These are phyloP conservation scores for Pythium volutum DNA, from an alignment of 352 stramenopile genomes.

Conservation along the genomic window DNA sequence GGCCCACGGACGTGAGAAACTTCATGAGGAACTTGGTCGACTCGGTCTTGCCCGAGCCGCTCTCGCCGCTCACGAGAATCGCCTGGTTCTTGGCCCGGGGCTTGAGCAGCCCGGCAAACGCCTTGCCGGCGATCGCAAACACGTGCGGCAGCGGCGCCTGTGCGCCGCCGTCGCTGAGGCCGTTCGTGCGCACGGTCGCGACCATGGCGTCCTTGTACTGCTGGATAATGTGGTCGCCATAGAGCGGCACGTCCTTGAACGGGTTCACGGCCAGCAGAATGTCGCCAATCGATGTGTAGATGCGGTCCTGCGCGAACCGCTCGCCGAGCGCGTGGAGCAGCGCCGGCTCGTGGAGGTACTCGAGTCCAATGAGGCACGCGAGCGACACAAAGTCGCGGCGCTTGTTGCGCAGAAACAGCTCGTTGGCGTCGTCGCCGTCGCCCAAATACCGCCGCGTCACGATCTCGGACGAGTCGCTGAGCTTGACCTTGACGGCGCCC, in stretches of 20 bases:
- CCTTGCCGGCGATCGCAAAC: slow-evolving; percentile 87
- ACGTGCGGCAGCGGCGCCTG: slow-evolving; percentile 71
- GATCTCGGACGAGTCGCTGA: slow-evolving; percentile 39
- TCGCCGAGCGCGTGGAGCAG: slow-evolving; percentile 78
- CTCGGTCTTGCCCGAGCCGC: slow-evolving; percentile 86
- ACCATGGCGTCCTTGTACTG: slow-evolving; percentile 61
- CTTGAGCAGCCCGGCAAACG: slow-evolving; percentile 74
- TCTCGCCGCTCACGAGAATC: slow-evolving; percentile 86
- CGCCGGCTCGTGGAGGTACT: slow-evolving; percentile 82
- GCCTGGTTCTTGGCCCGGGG: slow-evolving; percentile 67
- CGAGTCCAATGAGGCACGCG: slow-evolving; percentile 68
- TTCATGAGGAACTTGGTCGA: slow-evolving; percentile 91
- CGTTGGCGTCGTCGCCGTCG: slow-evolving; percentile 35
- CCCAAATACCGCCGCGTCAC: slow-evolving; percentile 34
- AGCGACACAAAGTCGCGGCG: slow-evolving; percentile 48
- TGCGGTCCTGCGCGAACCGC: slow-evolving; percentile 67
- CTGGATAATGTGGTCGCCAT: slow-evolving; percentile 53
- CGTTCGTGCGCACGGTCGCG: slow-evolving; percentile 9
- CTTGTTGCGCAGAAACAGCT: slow-evolving; percentile 73
- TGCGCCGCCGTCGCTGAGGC: slow-evolving; percentile 3
- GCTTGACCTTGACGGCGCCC: slow-evolving; percentile 44
- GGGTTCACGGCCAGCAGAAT: slow-evolving; percentile 86
- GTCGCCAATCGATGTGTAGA: slow-evolving; percentile 88
- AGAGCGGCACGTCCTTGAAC: slow-evolving; percentile 71
- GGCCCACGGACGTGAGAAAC: slow-evolving; percentile 90